Evolutionary conservation across 2,329 filamentous ascomycete species (phyloP), one percentile per base, ranked within the genome.

Genomic region (Nigrospora osmanthi): DNA sequence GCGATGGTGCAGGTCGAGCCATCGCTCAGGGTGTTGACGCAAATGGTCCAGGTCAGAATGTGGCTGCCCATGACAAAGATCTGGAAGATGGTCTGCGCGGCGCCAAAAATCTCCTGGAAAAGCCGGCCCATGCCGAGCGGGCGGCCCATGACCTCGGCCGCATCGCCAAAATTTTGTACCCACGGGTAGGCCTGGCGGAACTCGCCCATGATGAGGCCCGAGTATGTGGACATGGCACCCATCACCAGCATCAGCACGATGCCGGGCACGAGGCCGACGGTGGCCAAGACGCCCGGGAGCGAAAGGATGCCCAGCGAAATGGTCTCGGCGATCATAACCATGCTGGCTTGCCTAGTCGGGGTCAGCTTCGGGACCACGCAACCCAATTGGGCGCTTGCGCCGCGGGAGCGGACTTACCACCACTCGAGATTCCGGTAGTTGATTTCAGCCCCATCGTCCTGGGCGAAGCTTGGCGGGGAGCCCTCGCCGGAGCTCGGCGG

Each of bases 241-340:
- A 69, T 75, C 23, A 85, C 73, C 49, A 88, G 72, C 37, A 86
- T 88, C 58, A 88, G 59, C 48, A 87, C 76, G 44, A 89, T 67
- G n/a, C 85, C 85, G 0, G 85, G 85, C 2, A 84, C 81, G 13
- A 89, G 71, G 4, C 85, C 85, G 37, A 89, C 71, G 12, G 82
- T 68, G 3, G 85, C 83, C 58, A 89, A 81, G 0, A 85, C 87
- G 58, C 81, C 86, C 1, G 85, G 85, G 49, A 89, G 86, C 0
- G 83, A 87, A 67, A 89, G 85, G 59, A 72, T 70, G 1, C 69
- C 69, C n/a, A 71, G 64, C 0, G 66, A 70, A 45, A 71, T 66
- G 2, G 68, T 70, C 45, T 71, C 68, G 13, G 68, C 68, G 42
- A 71, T 65, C 46, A 71, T 52, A 37, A 71, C 61, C 19, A 70